A percentile compares a stretch with the other conserved stretches of the same genome.
Evolutionary conservation across 2,329 filamentous ascomycete species (phyloP).

Genomic region (Hortaea werneckii): DNA sequence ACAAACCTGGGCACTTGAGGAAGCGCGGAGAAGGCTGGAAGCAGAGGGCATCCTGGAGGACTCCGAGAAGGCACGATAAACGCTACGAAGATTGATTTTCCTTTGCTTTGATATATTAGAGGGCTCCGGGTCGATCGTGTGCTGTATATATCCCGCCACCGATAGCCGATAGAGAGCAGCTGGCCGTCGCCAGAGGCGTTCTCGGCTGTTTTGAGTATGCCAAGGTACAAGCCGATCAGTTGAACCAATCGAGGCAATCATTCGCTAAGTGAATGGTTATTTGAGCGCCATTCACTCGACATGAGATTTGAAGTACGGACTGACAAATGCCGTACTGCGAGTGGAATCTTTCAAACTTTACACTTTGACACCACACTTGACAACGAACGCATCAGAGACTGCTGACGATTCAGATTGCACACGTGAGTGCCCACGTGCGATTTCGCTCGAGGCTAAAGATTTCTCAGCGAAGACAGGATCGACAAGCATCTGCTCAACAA

Average conservation of each 20-base stretch:
- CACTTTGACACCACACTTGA: neutral
- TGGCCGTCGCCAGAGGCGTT: slow-evolving; percentile 2
- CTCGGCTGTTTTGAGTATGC: slow-evolving; percentile 1
- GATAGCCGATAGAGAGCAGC: slow-evolving; percentile 6
- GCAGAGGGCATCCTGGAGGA: slow-evolving; percentile 88
- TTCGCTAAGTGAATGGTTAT: neutral
- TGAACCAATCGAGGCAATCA: neutral
- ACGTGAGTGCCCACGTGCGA: too few species aligned
- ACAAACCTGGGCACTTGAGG: slow-evolving; percentile 98
- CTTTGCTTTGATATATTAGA: neutral
- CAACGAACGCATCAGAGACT: neutral
- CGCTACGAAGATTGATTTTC: neutral
- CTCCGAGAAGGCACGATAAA: slow-evolving; percentile 35
- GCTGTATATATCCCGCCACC: slow-evolving; percentile 8
- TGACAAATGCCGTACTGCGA: too few species aligned
- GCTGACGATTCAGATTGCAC: too few species aligned
- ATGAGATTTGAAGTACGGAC: too few species aligned
- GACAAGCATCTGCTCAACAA: neutral
- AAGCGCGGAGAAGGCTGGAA: slow-evolving; percentile 89
- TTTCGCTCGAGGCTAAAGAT: neutral
- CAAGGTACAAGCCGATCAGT: neutral
- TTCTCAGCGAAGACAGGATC: neutral
- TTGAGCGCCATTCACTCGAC: neutral
- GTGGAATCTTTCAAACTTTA: neutral
- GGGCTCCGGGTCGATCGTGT: neutral